A percentile compares a stretch with the other conserved stretches of the same genome.
Conservation (phyloP, 306 rosid species). For the Corylus avellana region DNA sequence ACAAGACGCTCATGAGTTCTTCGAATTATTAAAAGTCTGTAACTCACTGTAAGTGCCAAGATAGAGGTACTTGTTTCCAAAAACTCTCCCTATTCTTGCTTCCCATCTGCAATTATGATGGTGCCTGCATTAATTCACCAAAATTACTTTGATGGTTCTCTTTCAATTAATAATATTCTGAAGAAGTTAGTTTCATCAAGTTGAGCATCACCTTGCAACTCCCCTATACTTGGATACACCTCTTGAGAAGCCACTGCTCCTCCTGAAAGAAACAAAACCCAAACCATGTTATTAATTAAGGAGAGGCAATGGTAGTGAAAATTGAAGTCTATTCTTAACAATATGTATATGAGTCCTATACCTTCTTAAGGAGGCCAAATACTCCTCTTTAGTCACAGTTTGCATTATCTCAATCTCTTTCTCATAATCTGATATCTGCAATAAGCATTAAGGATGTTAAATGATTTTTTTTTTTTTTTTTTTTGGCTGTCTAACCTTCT, state of each 20-base stretch:
- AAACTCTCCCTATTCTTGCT: constrained; percentile 92
- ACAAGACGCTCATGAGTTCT: too few relatives aligned
- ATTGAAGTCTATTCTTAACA: not conserved
- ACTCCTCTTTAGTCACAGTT: constrained; percentile 80
- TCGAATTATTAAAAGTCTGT: not conserved
- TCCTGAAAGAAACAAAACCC: constrained; percentile 39
- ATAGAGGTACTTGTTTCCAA: constrained; percentile 93
- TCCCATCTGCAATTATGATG: constrained; percentile 98
- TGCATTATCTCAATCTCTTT: constrained; percentile 75
- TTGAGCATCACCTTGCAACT: constrained; percentile 67
- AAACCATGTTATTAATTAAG: not conserved
- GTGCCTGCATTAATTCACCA: constrained; percentile 47
- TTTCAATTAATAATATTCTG: not conserved
- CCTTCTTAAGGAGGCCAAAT: constrained; percentile 91
- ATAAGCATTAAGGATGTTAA: not conserved
- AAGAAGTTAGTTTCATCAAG: constrained; percentile 7
- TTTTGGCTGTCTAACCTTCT: not conserved
- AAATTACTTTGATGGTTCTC: not conserved
- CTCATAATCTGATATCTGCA: constrained; percentile 71
- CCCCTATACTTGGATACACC: constrained; percentile 92
- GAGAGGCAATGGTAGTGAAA: not conserved
- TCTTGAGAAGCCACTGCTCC: constrained; percentile 95
- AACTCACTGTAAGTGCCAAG: constrained; percentile 85
- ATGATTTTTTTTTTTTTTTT: too few relatives aligned
- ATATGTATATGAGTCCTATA: constrained; percentile 13